Conservation (phyloP, 106 monocot genomes). For the Xerophyta viscosa region DNA sequence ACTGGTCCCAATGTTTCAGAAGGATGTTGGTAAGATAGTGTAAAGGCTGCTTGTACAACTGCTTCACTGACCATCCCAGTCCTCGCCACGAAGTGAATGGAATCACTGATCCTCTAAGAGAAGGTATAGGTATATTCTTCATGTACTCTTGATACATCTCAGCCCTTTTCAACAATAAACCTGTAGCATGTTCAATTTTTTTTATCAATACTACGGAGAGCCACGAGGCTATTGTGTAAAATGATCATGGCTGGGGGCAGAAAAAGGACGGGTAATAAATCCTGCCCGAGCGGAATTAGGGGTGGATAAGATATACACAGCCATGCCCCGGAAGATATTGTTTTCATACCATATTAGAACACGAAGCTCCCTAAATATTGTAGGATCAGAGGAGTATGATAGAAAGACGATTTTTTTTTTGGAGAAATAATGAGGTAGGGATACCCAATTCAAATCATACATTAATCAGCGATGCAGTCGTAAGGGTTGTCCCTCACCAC, state of each 20-base stretch:
- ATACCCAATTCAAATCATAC: too few relatives aligned
- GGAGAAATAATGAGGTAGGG: too few relatives aligned
- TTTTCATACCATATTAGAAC: too few relatives aligned
- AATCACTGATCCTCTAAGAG: conserved; percentile 37
- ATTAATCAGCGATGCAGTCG: too few relatives aligned
- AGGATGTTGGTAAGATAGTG: conserved; percentile 78
- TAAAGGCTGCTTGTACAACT: conserved; percentile 59
- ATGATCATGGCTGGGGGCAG: neutral
- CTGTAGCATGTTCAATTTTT: conserved; percentile 17
- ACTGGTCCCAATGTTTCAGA: conserved; percentile 54
- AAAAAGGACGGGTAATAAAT: too few relatives aligned
- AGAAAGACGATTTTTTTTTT: too few relatives aligned
- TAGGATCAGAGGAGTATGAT: too few relatives aligned
- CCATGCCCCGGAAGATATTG: too few relatives aligned
- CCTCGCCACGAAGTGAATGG: conserved; percentile 77
- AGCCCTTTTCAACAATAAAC: conserved; percentile 51
- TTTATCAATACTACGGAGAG: neutral
- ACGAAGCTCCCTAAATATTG: too few relatives aligned
- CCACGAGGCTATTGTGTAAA: neutral
- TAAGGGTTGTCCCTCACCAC: too few relatives aligned
- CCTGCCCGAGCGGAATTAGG: too few relatives aligned
- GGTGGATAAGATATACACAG: too few relatives aligned
- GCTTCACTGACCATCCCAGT: conserved; percentile 57
- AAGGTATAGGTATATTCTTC: conserved; percentile 53
- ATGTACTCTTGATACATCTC: conserved; percentile 87